These are phyloP conservation scores for Mucuna pruriens DNA, from an alignment of 306 rosid species.

Conservation along the genomic window DNA sequence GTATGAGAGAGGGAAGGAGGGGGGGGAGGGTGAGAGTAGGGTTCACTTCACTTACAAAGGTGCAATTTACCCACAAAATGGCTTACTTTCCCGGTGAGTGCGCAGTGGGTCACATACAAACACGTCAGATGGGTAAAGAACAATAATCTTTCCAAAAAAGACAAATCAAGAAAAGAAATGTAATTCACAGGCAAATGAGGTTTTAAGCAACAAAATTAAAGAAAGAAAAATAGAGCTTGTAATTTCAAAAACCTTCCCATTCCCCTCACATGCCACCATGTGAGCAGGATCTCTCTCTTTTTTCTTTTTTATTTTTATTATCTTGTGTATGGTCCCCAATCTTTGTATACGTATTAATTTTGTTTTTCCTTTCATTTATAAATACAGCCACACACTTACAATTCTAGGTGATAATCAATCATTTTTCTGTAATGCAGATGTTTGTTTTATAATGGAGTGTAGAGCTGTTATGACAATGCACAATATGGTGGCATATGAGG, in stretches of 20 bases:
- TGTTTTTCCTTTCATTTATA: slow-evolving; percentile 33
- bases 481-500: slow-evolving; percentile 40
- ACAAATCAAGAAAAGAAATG: slow-evolving; percentile 34
- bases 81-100: slow-evolving; percentile 76
- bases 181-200: slow-evolving; percentile 16
- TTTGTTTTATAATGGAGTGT: slow-evolving; percentile 30
- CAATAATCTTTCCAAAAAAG: slow-evolving; percentile 45
- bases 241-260: slow-evolving; percentile 48
- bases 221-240: slow-evolving; percentile 15
- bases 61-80: slow-evolving; percentile 54
- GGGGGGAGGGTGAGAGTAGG: slow-evolving; percentile 41
- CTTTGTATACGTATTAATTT: slow-evolving; percentile 49
- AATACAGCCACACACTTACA: slow-evolving; percentile 19
- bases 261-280: slow-evolving; percentile 91
- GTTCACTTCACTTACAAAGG: slow-evolving; percentile 53
- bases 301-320: too few relatives aligned
- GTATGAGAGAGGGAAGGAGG: neutral
- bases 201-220: neutral
- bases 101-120: slow-evolving; percentile 75
- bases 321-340: slow-evolving; percentile 97
- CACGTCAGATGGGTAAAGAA: slow-evolving; percentile 56
- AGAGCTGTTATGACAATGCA: slow-evolving; percentile 24
- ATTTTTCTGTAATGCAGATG: slow-evolving; percentile 38
- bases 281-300: slow-evolving; percentile 75
- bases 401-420: slow-evolving; percentile 50